These are phyloP conservation scores for Grifola frondosa DNA, from an alignment of 1,284 basidiomycete species.

Conservation along the genomic window DNA sequence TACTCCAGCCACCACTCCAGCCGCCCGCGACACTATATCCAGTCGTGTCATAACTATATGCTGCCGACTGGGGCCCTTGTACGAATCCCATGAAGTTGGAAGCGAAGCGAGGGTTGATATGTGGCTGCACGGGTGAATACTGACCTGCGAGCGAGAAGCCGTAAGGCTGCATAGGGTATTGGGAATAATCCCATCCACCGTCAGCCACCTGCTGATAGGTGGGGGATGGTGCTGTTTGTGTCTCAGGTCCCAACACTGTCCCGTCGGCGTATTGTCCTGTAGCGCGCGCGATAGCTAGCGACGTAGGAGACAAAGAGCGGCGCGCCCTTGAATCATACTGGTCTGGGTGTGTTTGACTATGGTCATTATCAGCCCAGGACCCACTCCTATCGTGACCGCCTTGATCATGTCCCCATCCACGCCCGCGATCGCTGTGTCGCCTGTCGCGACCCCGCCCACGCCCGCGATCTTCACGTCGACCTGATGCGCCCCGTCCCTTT, in stretches of 20 bases:
- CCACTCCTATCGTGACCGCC: slow-evolving; percentile 23
- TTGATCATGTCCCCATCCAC: slow-evolving; percentile 35
- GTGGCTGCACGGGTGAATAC: slow-evolving; percentile 64
- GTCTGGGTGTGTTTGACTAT: slow-evolving; percentile 13
- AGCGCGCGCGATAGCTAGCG: slow-evolving; percentile 46
- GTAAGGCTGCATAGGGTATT: slow-evolving; percentile 21
- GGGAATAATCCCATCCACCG: slow-evolving; percentile 23
- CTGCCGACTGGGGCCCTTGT: slow-evolving; percentile 14
- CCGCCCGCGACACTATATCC: slow-evolving; percentile 11
- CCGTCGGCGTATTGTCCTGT: slow-evolving; percentile 42
- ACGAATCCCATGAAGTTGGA: slow-evolving; percentile 35
- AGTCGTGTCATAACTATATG: slow-evolving; percentile 12
- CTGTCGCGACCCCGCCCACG: slow-evolving; percentile 30
- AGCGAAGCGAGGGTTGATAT: slow-evolving; percentile 76
- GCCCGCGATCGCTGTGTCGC: slow-evolving; percentile 33
- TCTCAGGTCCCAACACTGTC: slow-evolving; percentile 11
- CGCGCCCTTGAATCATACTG: slow-evolving; percentile 32
- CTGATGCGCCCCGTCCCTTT: slow-evolving; percentile 22
- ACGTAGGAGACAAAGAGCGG: slow-evolving; percentile 44
- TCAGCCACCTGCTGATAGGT: slow-evolving; percentile 5
- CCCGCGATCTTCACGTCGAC: slow-evolving; percentile 26
- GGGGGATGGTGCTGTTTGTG: slow-evolving; percentile 12
- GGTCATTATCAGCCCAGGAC: slow-evolving; percentile 11
- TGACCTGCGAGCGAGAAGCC: slow-evolving; percentile 29
- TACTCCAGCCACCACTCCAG: slow-evolving; percentile 8